These are phyloP conservation scores for Exophiala xenobiotica DNA, from an alignment of 2,329 filamentous ascomycete species.

Conservation along the genomic window DNA sequence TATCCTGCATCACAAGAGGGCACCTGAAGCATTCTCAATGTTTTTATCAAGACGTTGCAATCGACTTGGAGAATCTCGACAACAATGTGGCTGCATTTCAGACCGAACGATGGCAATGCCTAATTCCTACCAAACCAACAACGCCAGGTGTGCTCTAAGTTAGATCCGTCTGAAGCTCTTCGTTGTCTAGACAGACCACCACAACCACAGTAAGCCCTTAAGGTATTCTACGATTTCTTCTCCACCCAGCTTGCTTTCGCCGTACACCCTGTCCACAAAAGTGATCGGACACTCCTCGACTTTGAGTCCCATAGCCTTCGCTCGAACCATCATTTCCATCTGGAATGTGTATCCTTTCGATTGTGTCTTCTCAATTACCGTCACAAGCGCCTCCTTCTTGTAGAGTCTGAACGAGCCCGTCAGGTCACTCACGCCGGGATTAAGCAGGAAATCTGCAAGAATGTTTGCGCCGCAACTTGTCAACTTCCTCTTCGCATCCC, in stretches of 20 bases:
- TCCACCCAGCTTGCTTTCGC: constrained; percentile 89
- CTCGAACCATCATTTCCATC: constrained; percentile 99
- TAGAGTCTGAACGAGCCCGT: constrained; percentile 95
- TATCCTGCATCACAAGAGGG: too few species aligned
- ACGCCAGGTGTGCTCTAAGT: background rate
- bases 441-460: constrained; percentile 89
- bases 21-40: too few species aligned
- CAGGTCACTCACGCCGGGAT: constrained; percentile 90
- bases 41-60: too few species aligned
- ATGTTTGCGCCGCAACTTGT: constrained; percentile 82
- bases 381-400: constrained; percentile 84
- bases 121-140: background rate
- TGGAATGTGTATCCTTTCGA: constrained; percentile 98
- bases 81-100: background rate
- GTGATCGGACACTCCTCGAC: constrained; percentile 95
- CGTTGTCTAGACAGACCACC: constrained; percentile 65
- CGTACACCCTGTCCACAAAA: constrained; percentile 93
- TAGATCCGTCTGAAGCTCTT: background rate
- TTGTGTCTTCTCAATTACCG: constrained; percentile 85
- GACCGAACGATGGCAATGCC: background rate
- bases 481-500: constrained; percentile 85
- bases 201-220: constrained; percentile 76
- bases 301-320: constrained; percentile 91
- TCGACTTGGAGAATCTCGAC: too few species aligned
- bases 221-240: constrained; percentile 97